phyloP scores from a whole-genome alignment of 768 basidiomycete species.

The Strobilomyces confusus region DNA sequence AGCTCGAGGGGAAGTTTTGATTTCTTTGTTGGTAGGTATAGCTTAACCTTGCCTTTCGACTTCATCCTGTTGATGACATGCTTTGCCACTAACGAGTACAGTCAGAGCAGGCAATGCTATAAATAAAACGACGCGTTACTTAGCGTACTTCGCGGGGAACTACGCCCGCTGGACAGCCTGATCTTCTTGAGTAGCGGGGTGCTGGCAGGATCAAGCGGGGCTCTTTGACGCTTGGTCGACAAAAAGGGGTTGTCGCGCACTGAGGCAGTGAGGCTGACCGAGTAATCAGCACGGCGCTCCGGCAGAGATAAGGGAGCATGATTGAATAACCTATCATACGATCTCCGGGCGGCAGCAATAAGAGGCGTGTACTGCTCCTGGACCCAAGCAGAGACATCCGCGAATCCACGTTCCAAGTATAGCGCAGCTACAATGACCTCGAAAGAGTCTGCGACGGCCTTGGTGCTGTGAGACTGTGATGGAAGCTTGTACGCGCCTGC shows the following conservation, averaged over 20 bases:
- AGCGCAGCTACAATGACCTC: constrained; percentile 45
- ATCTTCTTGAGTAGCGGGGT: constrained; percentile 19
- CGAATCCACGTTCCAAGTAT: constrained; percentile 37
- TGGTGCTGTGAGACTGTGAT: constrained; percentile 24
- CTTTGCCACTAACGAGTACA: constrained; percentile 20
- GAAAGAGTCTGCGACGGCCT: constrained; percentile 44
- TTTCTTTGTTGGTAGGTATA: constrained; percentile 15
- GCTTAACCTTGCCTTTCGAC: constrained; percentile 26
- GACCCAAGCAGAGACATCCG: constrained; percentile 37
- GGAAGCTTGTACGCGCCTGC: constrained; percentile 26
- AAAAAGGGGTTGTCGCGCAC: not conserved
- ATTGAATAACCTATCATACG: constrained; percentile 26
- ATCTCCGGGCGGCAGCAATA: constrained; percentile 29
- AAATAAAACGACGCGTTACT: constrained; percentile 13
- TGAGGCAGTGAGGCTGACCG: constrained; percentile 11
- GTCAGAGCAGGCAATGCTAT: constrained; percentile 1
- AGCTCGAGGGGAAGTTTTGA: constrained; percentile 13
- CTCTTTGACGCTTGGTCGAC: constrained; percentile 15
- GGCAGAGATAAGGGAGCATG: not conserved
- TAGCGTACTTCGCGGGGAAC: constrained; percentile 14
- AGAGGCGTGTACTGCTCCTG: constrained; percentile 37
- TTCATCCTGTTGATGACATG: constrained; percentile 24
- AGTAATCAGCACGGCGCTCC: constrained; percentile 4
- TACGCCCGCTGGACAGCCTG: constrained; percentile 13
- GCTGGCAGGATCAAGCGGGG: constrained; percentile 1